Percentiles rank a stretch among this genome's conserved stretches.
Evolutionary conservation across 2,329 filamentous ascomycete species (phyloP).

Genomic region (Chaetomiaceae sp.): DNA sequence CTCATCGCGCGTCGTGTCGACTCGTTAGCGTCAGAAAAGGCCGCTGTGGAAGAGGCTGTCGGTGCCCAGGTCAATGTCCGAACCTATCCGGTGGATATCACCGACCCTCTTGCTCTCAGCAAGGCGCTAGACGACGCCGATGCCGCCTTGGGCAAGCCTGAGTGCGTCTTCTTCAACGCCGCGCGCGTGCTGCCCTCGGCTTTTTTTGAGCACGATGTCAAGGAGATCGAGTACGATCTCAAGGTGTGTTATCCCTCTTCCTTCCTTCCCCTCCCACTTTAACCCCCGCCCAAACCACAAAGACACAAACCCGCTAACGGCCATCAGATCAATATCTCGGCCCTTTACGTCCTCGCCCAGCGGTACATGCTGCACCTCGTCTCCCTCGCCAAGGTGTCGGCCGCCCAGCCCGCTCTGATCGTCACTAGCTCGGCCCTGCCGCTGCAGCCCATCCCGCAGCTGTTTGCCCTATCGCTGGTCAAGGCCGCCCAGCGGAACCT

Average conservation of each 20-base stretch:
- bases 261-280: too few relatives aligned
- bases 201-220: conserved; percentile 37
- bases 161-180: conserved; percentile 49
- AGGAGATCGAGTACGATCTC: conserved; percentile 46
- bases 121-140: conserved; percentile 38
- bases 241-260: conserved; percentile 33
- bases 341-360: conserved; percentile 43
- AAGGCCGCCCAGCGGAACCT: conserved; percentile 50
- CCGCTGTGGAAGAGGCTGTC: conserved; percentile 31
- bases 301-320: not conserved
- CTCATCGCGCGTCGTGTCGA: conserved; percentile 41
- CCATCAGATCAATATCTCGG: conserved; percentile 40
- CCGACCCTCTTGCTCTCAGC: conserved; percentile 35
- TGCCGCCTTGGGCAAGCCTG: conserved; percentile 37
- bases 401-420: conserved; percentile 40
- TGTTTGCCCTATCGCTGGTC: conserved; percentile 45
- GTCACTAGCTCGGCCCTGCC: conserved; percentile 46
- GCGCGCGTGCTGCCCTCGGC: conserved; percentile 41
- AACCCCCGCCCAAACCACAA: too few relatives aligned
- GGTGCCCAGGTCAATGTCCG: conserved; percentile 33
- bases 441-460: conserved; percentile 40
- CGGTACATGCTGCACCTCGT: conserved; percentile 42
- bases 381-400: conserved; percentile 29
- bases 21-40: conserved; percentile 40
- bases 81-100: conserved; percentile 41